Conservation (phyloP, 768 basidiomycete species). For the Suillus weaverae region DNA sequence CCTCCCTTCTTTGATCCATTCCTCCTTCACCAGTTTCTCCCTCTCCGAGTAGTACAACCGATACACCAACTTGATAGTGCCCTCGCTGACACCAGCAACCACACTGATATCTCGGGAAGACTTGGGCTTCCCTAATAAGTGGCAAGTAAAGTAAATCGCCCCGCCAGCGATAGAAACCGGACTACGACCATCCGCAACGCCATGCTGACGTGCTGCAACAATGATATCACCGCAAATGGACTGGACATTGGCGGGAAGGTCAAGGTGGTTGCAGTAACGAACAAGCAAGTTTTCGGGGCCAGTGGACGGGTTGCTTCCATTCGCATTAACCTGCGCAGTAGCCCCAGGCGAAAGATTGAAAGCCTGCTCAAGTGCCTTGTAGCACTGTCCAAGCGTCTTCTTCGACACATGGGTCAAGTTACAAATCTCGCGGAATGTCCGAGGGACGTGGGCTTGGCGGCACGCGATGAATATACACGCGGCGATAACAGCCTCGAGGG, state of each 20-base stretch:
- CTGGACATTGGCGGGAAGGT: conserved; percentile 79
- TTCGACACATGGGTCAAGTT: conserved; percentile 92
- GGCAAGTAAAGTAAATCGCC: conserved; percentile 91
- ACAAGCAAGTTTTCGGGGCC: conserved; percentile 86
- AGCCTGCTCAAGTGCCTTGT: conserved; percentile 83
- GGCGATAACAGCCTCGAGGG: conserved; percentile 89
- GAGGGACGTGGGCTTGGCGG: conserved; percentile 90
- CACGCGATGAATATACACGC: conserved; percentile 99
- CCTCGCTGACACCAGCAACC: conserved; percentile 93
- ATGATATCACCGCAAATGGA: conserved; percentile 84
- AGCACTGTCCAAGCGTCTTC: conserved; percentile 92
- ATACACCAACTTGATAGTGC: conserved; percentile 92
- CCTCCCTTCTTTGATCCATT: conserved; percentile 83
- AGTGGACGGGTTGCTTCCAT: conserved; percentile 42
- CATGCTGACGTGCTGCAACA: conserved; percentile 72
- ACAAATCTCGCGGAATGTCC: conserved; percentile 96
- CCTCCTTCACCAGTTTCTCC: conserved; percentile 79
- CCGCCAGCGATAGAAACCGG: conserved; percentile 99
- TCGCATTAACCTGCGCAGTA: conserved; percentile 47
- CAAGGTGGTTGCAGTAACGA: conserved; percentile 94
- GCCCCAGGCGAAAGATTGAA: conserved; percentile 88
- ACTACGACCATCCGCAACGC: conserved; percentile 90
- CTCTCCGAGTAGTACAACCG: conserved; percentile 70
- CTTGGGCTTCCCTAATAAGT: conserved; percentile 73
- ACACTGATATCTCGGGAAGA: conserved; percentile 82